A percentile compares a stretch with the other conserved stretches of the same genome.
phyloP scores from a whole-genome alignment of 2,329 filamentous ascomycete species.

The Fusarium solani-melongenae region DNA sequence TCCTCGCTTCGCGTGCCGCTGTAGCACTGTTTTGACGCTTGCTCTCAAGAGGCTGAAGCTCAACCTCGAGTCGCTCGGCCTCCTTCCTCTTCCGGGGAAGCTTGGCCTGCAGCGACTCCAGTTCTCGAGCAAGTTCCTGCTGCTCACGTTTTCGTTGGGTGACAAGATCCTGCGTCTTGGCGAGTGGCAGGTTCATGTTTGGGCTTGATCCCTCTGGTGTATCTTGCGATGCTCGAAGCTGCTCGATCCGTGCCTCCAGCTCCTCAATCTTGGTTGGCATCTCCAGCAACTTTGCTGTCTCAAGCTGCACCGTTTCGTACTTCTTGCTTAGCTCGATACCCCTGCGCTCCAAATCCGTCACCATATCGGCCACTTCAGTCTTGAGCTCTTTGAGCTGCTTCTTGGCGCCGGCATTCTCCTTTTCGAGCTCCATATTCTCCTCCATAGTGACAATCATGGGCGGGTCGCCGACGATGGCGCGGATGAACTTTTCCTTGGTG shows the following conservation, averaged over 20 bases:
- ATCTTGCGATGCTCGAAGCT: slow-evolving; percentile 56
- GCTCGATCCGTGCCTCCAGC: slow-evolving; percentile 60
- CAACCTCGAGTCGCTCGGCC: slow-evolving; percentile 72
- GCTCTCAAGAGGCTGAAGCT: slow-evolving; percentile 75
- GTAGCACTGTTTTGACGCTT: slow-evolving; percentile 73
- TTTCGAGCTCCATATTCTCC: slow-evolving; percentile 84
- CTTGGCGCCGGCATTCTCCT: slow-evolving; percentile 76
- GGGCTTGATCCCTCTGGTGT: slow-evolving; percentile 48
- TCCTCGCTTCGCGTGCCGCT: slow-evolving; percentile 77
- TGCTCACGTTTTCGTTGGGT: slow-evolving; percentile 62
- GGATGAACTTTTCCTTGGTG: slow-evolving; percentile 97
- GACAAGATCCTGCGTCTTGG: slow-evolving; percentile 66
- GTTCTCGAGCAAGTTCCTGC: slow-evolving; percentile 69
- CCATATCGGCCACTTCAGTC: slow-evolving; percentile 78
- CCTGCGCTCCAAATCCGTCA: slow-evolving; percentile 75
- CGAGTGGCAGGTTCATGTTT: slow-evolving; percentile 66
- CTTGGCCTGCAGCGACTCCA: slow-evolving; percentile 71
- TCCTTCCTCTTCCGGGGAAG: slow-evolving; percentile 75
- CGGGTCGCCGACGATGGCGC: slow-evolving; percentile 89
- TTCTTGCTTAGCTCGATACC: slow-evolving; percentile 67
- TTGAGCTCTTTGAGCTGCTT: slow-evolving; percentile 83
- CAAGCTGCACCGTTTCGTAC: slow-evolving; percentile 62
- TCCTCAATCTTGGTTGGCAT: slow-evolving; percentile 62
- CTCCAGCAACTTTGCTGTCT: slow-evolving; percentile 61
- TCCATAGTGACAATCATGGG: slow-evolving; percentile 84